These are phyloP conservation scores for Starmerella vaccinii DNA, from an alignment of 805 yeast species.

Conservation along the genomic window DNA sequence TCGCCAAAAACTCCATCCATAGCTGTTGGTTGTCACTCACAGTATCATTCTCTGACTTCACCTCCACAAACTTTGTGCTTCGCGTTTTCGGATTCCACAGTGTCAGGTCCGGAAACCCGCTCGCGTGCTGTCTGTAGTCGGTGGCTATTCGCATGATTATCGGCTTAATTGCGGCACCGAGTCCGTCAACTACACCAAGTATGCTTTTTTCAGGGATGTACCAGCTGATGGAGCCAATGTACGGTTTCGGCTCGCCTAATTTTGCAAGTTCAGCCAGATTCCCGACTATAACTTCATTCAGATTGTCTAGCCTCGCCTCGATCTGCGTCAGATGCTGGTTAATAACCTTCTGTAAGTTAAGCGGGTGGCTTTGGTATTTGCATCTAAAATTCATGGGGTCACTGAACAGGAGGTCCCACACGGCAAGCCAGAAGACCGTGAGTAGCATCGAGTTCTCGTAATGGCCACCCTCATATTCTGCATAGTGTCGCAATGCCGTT, in stretches of 20 bases:
- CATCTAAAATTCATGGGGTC: constrained; percentile 29
- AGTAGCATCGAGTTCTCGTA: constrained; percentile 30
- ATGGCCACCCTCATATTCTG: constrained; percentile 32
- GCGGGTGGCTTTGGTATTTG: constrained; percentile 29
- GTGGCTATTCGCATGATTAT: constrained; percentile 14
- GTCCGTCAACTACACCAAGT: constrained; percentile 12
- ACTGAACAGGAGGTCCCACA: constrained; percentile 30
- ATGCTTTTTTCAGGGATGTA: constrained; percentile 15
- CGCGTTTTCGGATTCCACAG: constrained; percentile 24
- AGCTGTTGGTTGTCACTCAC: constrained; percentile 32
- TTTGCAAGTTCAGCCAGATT: neutral
- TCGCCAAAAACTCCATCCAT: constrained; percentile 31
- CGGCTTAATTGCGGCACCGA: constrained; percentile 9
- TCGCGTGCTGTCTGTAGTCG: constrained; percentile 24
- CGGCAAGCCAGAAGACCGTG: constrained; percentile 27
- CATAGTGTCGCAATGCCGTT: constrained; percentile 29
- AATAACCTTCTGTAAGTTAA: constrained; percentile 26
- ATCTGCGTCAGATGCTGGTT: constrained; percentile 23
- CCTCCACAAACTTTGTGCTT: constrained; percentile 29
- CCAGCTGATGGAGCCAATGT: constrained; percentile 31
- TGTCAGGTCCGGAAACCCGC: constrained; percentile 34
- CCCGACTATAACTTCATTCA: constrained; percentile 4
- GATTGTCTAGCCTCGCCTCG: constrained; percentile 22
- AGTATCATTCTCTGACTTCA: constrained; percentile 33
- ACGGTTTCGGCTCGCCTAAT: constrained; percentile 21